Conservation (phyloP, 176 grass and related monocot species). For the Ananas comosus region DNA sequence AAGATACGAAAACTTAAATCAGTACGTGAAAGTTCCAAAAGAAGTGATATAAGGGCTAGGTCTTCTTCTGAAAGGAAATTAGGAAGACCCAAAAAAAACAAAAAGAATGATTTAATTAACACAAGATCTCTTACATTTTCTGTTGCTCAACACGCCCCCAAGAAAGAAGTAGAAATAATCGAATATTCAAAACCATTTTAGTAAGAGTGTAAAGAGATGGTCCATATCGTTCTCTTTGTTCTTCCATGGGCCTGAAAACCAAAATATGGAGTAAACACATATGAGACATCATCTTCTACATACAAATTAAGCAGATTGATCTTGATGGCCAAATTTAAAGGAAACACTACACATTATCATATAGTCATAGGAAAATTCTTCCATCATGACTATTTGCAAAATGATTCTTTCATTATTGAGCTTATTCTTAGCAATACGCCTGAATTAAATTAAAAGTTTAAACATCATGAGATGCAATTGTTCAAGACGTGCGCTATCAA, state of each 20-base stretch:
- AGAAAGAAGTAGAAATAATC: slow-evolving; percentile 58
- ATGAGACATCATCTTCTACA: neutral
- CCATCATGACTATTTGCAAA: neutral
- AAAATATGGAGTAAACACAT: neutral
- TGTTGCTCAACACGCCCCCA: slow-evolving; percentile 41
- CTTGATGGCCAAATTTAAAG: neutral
- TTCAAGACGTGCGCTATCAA: neutral
- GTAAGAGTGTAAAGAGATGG: slow-evolving; percentile 79
- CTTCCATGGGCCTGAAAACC: slow-evolving; percentile 80
- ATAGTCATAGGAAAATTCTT: neutral
- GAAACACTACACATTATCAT: neutral
- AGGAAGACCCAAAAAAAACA: slow-evolving; percentile 9
- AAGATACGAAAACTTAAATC: slow-evolving; percentile 7
- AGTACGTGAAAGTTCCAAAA: slow-evolving; percentile 5
- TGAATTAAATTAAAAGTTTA: neutral
- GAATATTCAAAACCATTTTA: slow-evolving; percentile 60
- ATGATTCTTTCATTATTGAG: neutral
- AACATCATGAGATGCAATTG: neutral
- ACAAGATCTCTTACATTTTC: slow-evolving; percentile 57
- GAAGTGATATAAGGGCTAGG: slow-evolving; percentile 8
- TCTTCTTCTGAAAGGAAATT: neutral
- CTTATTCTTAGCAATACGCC: neutral
- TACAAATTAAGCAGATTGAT: neutral
- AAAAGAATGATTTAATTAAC: slow-evolving; percentile 5
- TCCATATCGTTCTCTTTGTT: slow-evolving; percentile 89